Conservation (phyloP, 192 early-diverging fungal species). For the Neocallimastix lanati region DNA sequence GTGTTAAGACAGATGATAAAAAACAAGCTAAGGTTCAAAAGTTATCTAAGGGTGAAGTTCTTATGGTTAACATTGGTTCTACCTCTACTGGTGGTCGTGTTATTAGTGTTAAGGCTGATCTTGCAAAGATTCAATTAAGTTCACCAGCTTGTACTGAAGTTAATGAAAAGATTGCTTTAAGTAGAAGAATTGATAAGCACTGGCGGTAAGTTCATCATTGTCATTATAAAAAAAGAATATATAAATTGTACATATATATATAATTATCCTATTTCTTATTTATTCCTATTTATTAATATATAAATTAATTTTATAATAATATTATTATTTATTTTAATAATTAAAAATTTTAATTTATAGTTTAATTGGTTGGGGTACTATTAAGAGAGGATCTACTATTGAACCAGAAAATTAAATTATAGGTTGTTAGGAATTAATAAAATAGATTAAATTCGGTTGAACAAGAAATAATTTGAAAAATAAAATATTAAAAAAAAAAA, state of each 20-base stretch:
- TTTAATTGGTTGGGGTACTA: slow-evolving; percentile 96
- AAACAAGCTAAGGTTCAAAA: slow-evolving; percentile 89
- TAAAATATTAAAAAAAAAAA: no score
- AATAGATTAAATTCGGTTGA: no score
- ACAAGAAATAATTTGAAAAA: no score
- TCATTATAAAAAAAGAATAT: no score
- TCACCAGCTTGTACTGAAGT: slow-evolving; percentile 87
- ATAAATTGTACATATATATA: no score
- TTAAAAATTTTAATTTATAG: slow-evolving; percentile 13
- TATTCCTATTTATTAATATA: no score
- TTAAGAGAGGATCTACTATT: slow-evolving; percentile 64
- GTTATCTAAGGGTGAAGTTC: slow-evolving; percentile 76
- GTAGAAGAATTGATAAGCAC: slow-evolving; percentile 88
- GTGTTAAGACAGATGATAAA: slow-evolving; percentile 93
- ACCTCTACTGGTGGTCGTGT: slow-evolving; percentile 88
- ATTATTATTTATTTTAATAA: no score
- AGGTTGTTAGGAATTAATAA: no score
- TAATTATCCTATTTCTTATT: no score
- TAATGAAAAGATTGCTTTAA: slow-evolving; percentile 88
- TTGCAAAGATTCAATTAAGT: slow-evolving; percentile 83
- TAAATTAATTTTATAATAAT: no score
- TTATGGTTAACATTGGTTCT: slow-evolving; percentile 94
- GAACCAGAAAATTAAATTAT: slow-evolving; percentile 6
- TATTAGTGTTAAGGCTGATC: slow-evolving; percentile 75
- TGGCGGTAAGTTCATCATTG: slow-evolving; percentile 67